Conservation (phyloP, 805 yeast species). For the Myxozyma melibiosi region DNA sequence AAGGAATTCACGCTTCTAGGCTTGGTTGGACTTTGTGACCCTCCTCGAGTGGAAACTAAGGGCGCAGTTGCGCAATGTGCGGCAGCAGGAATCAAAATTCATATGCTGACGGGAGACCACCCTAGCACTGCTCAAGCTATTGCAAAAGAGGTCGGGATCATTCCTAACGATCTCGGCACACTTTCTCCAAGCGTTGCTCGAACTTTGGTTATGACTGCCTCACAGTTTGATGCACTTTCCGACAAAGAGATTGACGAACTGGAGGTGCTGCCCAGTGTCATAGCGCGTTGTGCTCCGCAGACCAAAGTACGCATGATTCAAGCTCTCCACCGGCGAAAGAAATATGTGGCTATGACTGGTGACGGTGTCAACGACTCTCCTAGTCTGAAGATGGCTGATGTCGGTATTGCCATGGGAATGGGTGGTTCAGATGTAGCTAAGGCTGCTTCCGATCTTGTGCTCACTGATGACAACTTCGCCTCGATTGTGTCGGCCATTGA, state of each 20-base stretch:
- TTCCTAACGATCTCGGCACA: conserved; percentile 55
- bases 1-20: conserved; percentile 60
- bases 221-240: conserved; percentile 63
- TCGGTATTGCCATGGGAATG: conserved; percentile 83
- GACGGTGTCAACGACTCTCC: conserved; percentile 87
- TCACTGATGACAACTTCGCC: conserved; percentile 77
- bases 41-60: conserved; percentile 72
- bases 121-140: conserved; percentile 77
- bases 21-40: conserved; percentile 76
- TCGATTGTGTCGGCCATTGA: conserved; percentile 76
- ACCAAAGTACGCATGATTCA: conserved; percentile 82
- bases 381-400: conserved; percentile 72
- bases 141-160: conserved; percentile 78
- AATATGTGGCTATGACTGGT: conserved; percentile 79
- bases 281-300: conserved; percentile 82
- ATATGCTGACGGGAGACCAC: conserved; percentile 82
- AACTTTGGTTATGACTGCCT: conserved; percentile 64
- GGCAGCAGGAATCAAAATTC: conserved; percentile 74
- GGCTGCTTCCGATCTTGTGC: conserved; percentile 75
- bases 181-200: conserved; percentile 39
- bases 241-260: conserved; percentile 63
- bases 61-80: conserved; percentile 68
- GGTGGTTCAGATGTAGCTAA: conserved; percentile 85
- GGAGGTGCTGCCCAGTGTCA: conserved; percentile 72
- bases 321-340: conserved; percentile 64